Base-by-base conservation (phyloP, 768 basidiomycete genomes). In the Pleurotus tuoliensis region DNA sequence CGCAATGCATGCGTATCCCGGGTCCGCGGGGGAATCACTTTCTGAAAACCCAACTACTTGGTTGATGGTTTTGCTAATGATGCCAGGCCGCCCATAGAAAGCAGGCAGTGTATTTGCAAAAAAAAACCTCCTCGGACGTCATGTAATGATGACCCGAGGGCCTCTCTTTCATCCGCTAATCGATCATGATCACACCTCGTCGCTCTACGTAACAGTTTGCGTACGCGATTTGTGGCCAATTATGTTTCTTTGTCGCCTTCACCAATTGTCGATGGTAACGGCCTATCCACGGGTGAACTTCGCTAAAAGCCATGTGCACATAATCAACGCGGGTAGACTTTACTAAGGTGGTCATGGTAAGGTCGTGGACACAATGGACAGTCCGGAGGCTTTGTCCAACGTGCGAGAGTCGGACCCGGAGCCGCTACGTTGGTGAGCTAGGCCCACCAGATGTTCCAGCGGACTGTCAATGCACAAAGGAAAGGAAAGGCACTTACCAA, bases 171-270 rank as follows among this genome's bases (percentile, higher is more conserved):
- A 30, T 50, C 48, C 48, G 48, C 38, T 52, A 52, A 52, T 52
- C 51, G 51, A 52, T 52, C 51, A 52, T 52, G 51, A 52, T 52
- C 51, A 52, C 51, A 52, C 11, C 50, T 22, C 38, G 4, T 16
- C 13, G 24, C 20, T 34, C 34, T 52, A 52, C 51, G 51, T 52
- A 52, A 52, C 25, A 16, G 12, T n/a, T 37, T 8, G 30, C 11
- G 30, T 34, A 34, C 30, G 9, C 30, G 30, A 34, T 8, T 34
- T 34, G 30, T 34, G 11, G 11, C 30, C 30, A 34, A 34, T 34
- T 34, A 34, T 34, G 30, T 34, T 34, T 34, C 30, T 34, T 34
- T 34, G 30, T 34, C 30, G 30, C 30, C 30, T 34, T 34, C 30
- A 34, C 30, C 30, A 2, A 34, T 34, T 8, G 30, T 34, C 30